Evolutionary conservation across 2,329 filamentous ascomycete species (phyloP).

Genomic region (Pseudogymnoascus destructans): DNA sequence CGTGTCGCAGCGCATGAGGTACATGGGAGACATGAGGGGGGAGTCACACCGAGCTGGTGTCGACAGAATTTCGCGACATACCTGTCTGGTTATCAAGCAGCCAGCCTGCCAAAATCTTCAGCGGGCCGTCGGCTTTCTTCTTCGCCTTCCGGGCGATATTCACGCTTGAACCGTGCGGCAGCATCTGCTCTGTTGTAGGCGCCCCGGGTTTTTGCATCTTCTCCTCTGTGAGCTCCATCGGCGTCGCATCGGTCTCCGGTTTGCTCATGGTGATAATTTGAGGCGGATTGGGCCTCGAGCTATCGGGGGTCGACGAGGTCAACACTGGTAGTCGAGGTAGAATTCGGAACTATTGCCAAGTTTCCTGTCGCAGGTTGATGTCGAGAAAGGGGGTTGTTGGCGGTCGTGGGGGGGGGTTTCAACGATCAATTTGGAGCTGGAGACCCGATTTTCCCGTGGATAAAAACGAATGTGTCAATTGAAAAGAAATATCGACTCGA

Average conservation of each 20-base stretch:
- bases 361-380: not conserved
- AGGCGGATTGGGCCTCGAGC: not conserved
- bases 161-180: not conserved
- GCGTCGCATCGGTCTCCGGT: not conserved
- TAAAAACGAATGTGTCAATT: constrained; percentile 6
- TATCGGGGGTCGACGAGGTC: not conserved
- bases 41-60: constrained; percentile 10
- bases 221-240: not conserved
- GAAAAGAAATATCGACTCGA: constrained; percentile 1
- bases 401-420: not conserved
- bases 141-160: constrained; percentile 4
- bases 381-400: constrained; percentile 2
- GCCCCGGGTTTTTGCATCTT: not conserved
- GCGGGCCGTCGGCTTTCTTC: not conserved
- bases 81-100: constrained; percentile 1
- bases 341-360: not conserved
- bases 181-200: not conserved
- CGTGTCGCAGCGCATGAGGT: not conserved
- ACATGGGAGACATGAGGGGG: not conserved
- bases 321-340: not conserved
- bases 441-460: not conserved
- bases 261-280: not conserved
- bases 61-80: not conserved
- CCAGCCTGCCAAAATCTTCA: not conserved
- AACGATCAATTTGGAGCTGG: not conserved